Base-by-base conservation (phyloP, 768 basidiomycete species). In the Dictyophora rubrovolvata region DNA sequence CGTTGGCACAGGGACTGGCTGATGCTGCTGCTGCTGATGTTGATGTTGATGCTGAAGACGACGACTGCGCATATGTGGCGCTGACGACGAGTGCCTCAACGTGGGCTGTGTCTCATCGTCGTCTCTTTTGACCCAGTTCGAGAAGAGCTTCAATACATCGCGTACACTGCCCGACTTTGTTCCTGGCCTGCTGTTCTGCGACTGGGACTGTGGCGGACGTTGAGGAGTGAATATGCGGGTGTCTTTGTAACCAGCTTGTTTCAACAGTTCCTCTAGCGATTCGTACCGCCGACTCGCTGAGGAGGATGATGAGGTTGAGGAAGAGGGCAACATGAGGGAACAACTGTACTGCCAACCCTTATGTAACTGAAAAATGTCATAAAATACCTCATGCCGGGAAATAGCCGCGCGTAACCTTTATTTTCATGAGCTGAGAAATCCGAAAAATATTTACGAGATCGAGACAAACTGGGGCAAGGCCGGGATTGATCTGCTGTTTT, bases 241-340 rank as follows among this genome's bases (percentile, higher is more conserved):
- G 67, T 95, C 93, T 69, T 91, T 92, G 76, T 93, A 94, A 1
- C 93, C 93, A 1, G 90, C 90, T 68, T 92, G 87, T 53, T 82
- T 77, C 23, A 96, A 77, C 17, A 96, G 75, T 71, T 93, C 89
- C 63, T 93, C 93, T 18, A 95, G 77, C 5, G 82, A 78, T 64
- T 93, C 91, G 63, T 91, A 93, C 4, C 90, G 1, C 89, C 89
- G 57, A 89, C 75, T 21, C 86, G 78, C 67, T 90, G 88, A 14
- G 90, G 73, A 0, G 87, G 89, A 6, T 88, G 84, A 28, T 85
- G 81, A 17, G 62, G 61, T 4, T 66, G 63, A 42, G 42, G 42
- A 42, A 12, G 42, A 42, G n/a, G 42, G 42, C 42, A 42, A 42
- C 42, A 42, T 42, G 42, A 42, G n/a, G 42, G 42, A 42, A 42